phyloP scores from a whole-genome alignment of 805 yeast genomes.

The Suhomyces pyralidae region DNA sequence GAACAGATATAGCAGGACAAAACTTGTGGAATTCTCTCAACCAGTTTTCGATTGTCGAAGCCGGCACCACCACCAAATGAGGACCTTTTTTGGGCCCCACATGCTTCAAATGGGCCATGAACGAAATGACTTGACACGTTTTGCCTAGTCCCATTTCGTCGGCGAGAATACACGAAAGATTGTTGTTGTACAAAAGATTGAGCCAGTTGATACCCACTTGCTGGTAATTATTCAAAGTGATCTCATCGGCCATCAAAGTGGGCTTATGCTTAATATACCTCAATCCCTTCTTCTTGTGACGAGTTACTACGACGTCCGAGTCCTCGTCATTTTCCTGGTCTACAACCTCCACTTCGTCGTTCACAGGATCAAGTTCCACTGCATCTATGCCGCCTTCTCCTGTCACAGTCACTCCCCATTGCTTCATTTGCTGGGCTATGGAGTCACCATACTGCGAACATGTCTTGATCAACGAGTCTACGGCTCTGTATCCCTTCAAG shows the following conservation, averaged over 20 bases:
- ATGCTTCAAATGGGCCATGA: slow-evolving; percentile 80
- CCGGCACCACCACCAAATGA: slow-evolving; percentile 91
- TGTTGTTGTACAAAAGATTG: slow-evolving; percentile 68
- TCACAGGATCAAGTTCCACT: slow-evolving; percentile 45
- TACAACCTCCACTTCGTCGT: slow-evolving; percentile 16
- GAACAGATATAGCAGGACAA: slow-evolving; percentile 76
- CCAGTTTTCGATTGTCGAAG: slow-evolving; percentile 97
- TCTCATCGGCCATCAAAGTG: slow-evolving; percentile 53
- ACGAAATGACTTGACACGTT: slow-evolving; percentile 93
- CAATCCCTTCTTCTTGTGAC: slow-evolving; percentile 20
- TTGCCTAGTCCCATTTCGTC: slow-evolving; percentile 99
- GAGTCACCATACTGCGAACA: slow-evolving; percentile 75
- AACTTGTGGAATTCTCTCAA: slow-evolving; percentile 88
- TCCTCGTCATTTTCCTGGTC: slow-evolving; percentile 29
- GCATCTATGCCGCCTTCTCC: slow-evolving; percentile 69
- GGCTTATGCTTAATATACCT: slow-evolving; percentile 72
- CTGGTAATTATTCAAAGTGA: slow-evolving; percentile 82
- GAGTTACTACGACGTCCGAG: slow-evolving; percentile 26
- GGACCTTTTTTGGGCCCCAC: slow-evolving; percentile 60
- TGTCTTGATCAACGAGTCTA: slow-evolving; percentile 81
- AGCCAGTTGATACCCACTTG: slow-evolving; percentile 98
- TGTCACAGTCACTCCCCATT: slow-evolving; percentile 85
- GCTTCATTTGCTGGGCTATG: slow-evolving; percentile 67
- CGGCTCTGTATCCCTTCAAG: slow-evolving; percentile 87
- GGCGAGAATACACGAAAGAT: slow-evolving; percentile 88